Conservation (phyloP, 2,329 filamentous ascomycete genomes). For the Sporothrix phasma region DNA sequence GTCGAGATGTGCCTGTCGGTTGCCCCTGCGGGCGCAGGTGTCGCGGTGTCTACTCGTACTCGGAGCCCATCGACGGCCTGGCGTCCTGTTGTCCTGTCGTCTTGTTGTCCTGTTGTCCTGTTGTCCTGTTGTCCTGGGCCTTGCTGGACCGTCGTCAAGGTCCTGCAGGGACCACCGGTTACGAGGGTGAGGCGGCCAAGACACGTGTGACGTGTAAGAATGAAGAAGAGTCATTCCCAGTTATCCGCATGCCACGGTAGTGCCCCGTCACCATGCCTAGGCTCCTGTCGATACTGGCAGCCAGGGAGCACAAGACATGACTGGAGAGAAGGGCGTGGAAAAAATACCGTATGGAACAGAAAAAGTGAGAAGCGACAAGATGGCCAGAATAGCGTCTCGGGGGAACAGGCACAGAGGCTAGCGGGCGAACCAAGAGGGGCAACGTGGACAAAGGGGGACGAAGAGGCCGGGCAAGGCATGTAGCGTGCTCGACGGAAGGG, state of each 20-base stretch:
- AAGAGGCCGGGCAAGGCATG: neutral
- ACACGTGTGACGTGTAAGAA: no score
- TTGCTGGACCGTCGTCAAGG: neutral
- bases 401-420: neutral
- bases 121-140: neutral
- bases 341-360: neutral
- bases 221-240: no score
- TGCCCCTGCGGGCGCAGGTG: no score
- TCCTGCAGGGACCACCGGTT: neutral
- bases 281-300: neutral
- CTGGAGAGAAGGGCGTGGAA: neutral
- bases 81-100: no score
- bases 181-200: neutral
- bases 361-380: no score
- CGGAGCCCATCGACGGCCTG: no score
- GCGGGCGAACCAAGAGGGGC: neutral
- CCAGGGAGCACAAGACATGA: neutral
- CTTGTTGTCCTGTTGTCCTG: no score
- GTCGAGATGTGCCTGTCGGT: no score
- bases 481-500: neutral
- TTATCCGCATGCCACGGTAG: no score
- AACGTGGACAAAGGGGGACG: neutral
- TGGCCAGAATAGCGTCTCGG: neutral
- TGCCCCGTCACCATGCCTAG: neutral
- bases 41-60: no score